Evolutionary conservation across 1,139 yeast species (phyloP), one percentile per base, ranked within the genome.

Genomic region (Magnusiomyces paraingens): DNA sequence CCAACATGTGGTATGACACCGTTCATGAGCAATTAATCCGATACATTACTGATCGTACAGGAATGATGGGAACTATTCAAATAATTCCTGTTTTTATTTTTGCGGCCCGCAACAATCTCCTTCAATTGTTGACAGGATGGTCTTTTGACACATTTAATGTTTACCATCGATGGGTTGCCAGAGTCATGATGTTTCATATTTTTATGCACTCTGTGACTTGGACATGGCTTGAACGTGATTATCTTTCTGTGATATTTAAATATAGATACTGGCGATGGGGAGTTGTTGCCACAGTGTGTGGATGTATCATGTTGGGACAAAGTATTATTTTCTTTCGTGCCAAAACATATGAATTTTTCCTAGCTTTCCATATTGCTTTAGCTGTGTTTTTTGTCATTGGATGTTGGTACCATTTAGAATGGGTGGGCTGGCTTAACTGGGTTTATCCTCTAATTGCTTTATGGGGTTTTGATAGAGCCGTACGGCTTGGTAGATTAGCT

Each of bases 101-200:
- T 70, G 86, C 83, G 0, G 86, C 87, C 3, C 71, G 89, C 60
- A 82, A 77, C 66, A 83, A 83, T 63, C 67, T 83, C 52, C 64
- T 83, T 38, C 76, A 79, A 57, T 72, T 75, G 70, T 50, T 80
- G 4, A 82, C 88, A 0, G 80, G 85, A 18, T 76, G 85, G 80
- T 77, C 82, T 40, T 80, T 78, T 61, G 74, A 84, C 15, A 75
- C 83, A 1, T 83, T 79, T 61, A 79, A 81, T 49, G 70, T 80
- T 32, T 77, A 75, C 59, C 89, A 84, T 64, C 70, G 81, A 56
- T 82, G 86, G 86, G 61, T 79, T 1, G 80, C 87, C 0, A 69
- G 88, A 56, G 66, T 78, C 26, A 66, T 79, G 50, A 73, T 79
- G 29, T 53, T 73, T 0, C 86, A 83, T 59, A 76, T 79, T 0